Evolutionary conservation across 495 filamentous ascomycete species (phyloP).

Genomic region (Xylaria intraflava): DNA sequence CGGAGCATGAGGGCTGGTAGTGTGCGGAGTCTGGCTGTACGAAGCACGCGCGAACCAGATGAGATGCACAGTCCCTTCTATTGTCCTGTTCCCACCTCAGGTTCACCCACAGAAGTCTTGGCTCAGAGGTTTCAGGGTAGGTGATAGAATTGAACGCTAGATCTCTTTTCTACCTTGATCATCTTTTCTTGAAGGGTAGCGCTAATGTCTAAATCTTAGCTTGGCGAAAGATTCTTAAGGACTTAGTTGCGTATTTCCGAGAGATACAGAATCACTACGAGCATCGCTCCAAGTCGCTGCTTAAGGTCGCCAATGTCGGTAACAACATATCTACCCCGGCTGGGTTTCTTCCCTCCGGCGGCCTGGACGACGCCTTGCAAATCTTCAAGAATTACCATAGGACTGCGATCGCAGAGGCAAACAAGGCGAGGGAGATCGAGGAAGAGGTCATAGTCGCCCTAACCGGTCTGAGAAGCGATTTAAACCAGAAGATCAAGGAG

Average conservation of each 20-base stretch:
- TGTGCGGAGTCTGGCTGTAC: slow-evolving; percentile 65
- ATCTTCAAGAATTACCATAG: slow-evolving; percentile 79
- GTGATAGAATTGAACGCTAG: slow-evolving; percentile 16
- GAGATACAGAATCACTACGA: slow-evolving; percentile 92
- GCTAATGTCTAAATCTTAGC: slow-evolving; percentile 42
- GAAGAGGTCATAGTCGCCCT: slow-evolving; percentile 83
- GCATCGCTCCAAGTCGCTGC: slow-evolving; percentile 68
- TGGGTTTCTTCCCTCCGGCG: slow-evolving; percentile 67
- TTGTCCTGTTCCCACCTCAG: slow-evolving; percentile 79
- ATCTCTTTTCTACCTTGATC: not conserved
- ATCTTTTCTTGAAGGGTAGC: not conserved
- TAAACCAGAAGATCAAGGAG: slow-evolving; percentile 95
- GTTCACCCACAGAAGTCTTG: slow-evolving; percentile 82
- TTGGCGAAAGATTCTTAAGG: slow-evolving; percentile 93
- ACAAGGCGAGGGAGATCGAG: slow-evolving; percentile 84
- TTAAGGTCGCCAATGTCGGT: slow-evolving; percentile 76
- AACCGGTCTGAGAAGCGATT: slow-evolving; percentile 75
- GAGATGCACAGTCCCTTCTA: slow-evolving; percentile 79
- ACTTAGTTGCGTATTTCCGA: slow-evolving; percentile 88
- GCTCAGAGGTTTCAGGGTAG: slow-evolving; percentile 85
- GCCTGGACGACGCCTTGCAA: slow-evolving; percentile 77
- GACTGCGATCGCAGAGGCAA: slow-evolving; percentile 70
- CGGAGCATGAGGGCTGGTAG: slow-evolving; percentile 73
- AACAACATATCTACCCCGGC: slow-evolving; percentile 70
- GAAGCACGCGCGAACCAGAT: slow-evolving; percentile 54